Percentiles rank a stretch among this genome's conserved stretches.
Evolutionary conservation across 2,329 filamentous ascomycete genomes (phyloP).

Genomic region (Pestalotiopsis sp.): DNA sequence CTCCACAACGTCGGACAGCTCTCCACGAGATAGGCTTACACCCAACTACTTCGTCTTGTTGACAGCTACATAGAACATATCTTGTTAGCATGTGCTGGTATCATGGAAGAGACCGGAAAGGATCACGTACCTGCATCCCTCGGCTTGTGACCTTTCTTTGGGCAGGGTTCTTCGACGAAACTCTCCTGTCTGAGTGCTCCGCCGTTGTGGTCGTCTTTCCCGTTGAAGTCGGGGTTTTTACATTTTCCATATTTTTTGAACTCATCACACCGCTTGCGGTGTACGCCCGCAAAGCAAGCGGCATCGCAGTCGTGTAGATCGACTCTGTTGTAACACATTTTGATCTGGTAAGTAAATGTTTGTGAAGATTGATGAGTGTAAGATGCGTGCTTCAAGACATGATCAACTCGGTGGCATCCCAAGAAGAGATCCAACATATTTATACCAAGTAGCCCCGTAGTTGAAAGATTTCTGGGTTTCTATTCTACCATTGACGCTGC

Average conservation of each 20-base stretch:
- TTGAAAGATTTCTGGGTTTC: too few relatives aligned
- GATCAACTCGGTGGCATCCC: background rate
- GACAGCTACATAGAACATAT: background rate
- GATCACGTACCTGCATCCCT: background rate
- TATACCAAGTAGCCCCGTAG: background rate
- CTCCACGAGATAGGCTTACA: background rate
- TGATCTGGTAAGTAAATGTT: background rate
- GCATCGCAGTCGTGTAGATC: background rate
- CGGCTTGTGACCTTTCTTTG: background rate
- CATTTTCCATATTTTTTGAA: background rate
- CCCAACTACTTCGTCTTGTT: background rate
- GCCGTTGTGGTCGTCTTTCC: background rate
- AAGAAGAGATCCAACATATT: background rate
- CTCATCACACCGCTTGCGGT: background rate
- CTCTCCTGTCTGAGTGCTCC: background rate
- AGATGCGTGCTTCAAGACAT: background rate
- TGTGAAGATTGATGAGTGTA: background rate
- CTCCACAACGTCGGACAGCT: too few relatives aligned
- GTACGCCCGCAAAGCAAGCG: background rate
- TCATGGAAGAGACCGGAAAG: background rate
- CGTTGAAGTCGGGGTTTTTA: background rate
- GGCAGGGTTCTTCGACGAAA: background rate
- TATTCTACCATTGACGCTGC: background rate
- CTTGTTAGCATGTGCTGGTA: background rate
- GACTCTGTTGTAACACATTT: background rate